These are phyloP conservation scores for Naganishia kalamii DNA, from an alignment of 768 basidiomycete genomes.

Conservation along the genomic window DNA sequence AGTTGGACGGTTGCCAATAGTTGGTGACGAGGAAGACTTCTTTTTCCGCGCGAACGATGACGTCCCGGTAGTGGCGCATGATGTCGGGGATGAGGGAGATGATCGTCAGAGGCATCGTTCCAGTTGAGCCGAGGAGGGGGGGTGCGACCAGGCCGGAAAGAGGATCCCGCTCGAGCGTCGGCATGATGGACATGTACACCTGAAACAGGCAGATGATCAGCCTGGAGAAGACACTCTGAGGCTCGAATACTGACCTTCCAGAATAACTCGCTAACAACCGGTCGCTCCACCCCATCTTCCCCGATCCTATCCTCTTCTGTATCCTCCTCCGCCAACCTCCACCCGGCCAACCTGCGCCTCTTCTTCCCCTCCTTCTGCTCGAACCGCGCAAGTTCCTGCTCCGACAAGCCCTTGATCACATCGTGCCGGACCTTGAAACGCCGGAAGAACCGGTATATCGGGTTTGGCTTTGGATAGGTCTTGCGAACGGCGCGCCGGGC, in stretches of 20 bases:
- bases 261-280: conserved; percentile 59
- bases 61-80: conserved; percentile 62
- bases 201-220: conserved; percentile 28
- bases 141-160: conserved; percentile 59
- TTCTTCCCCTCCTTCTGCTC: conserved; percentile 31
- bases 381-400: conserved; percentile 28
- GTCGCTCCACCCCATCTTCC: conserved; percentile 53
- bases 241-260: conserved; percentile 51
- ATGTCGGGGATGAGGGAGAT: conserved; percentile 67
- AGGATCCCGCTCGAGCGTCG: conserved; percentile 56
- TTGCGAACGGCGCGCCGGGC: conserved; percentile 49
- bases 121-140: conserved; percentile 58
- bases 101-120: conserved; percentile 60
- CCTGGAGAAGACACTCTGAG: neutral
- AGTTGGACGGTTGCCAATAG: conserved; percentile 54
- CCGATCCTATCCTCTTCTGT: conserved; percentile 51
- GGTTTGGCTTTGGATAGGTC: conserved; percentile 49
- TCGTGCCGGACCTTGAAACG: conserved; percentile 47
- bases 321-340: conserved; percentile 46
- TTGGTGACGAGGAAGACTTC: conserved; percentile 67
- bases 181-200: conserved; percentile 60
- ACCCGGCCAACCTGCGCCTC: conserved; percentile 40
- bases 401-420: conserved; percentile 39
- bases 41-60: conserved; percentile 58
- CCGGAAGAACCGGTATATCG: conserved; percentile 33